Evolutionary conservation across 768 basidiomycete species (phyloP), one percentile per base, ranked within the genome.

Genomic region (Mycena floridula): DNA sequence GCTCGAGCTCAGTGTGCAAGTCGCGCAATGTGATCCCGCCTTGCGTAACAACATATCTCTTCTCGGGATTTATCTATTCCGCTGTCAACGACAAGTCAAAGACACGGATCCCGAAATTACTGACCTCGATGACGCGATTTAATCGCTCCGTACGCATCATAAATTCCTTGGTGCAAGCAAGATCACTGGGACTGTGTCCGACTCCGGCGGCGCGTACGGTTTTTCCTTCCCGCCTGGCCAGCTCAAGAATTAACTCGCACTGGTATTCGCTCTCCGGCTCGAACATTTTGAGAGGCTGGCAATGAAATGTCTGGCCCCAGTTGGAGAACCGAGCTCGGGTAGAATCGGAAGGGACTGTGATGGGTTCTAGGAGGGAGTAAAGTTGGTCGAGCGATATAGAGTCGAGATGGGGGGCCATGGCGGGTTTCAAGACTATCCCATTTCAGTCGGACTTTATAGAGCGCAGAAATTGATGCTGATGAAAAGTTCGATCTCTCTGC

Each of bases 171-270:
- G 93, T 96, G 65, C 92, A 97, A 0, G 90, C 88, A 40, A 98
- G 72, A 66, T 99, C 95, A 57, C 84, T 88, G 20, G 95, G 95
- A 46, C 86, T 89, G 66, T 97, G 94, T 2, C 94, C 95, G 13
- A 90, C 81, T 11, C 92, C 96, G 11, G 82, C 85, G 1, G 89
- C 86, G 44, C 92, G 80, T 25, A 98, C 71, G 18, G 75, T 70
- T 57, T 76, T 80, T 13, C 74, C 67, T 58, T 92, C 80, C 35
- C 85, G 69, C 15, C 82, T 70, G 0, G 93, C 92, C 21, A 92
- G 79, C 56, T 89, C 88, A 22, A 98, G 70, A 37, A 94, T 72
- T 52, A 80, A 73, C 37, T 74, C 71, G 57, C 90, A 87, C 25
- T 97, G 74, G 47, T 73, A 61, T 35, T 79, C 77, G 20, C 69